phyloP scores from a whole-genome alignment of 331 rosid species.

The Pyrus hybrid region DNA sequence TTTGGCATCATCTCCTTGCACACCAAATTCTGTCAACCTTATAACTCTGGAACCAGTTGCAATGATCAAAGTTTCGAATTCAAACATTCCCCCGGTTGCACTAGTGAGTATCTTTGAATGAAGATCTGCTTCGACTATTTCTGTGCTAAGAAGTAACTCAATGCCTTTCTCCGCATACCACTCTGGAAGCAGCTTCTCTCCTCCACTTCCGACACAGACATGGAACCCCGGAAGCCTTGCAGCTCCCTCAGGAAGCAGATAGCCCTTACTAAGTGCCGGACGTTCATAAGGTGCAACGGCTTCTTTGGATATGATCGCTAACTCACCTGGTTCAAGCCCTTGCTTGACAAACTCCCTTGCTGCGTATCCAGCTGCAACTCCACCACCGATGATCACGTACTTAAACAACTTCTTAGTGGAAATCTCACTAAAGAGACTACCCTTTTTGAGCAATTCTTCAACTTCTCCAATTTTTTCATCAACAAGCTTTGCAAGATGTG shows the following conservation, averaged over 20 bases:
- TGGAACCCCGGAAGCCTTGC: slow-evolving; percentile 37
- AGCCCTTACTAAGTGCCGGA: slow-evolving; percentile 37
- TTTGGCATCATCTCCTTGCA: slow-evolving; percentile 25
- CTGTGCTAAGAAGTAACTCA: slow-evolving; percentile 30
- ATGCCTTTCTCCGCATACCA: slow-evolving; percentile 38
- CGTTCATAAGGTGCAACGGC: slow-evolving; percentile 42
- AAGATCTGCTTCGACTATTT: slow-evolving; percentile 23
- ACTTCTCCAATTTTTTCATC: slow-evolving; percentile 20
- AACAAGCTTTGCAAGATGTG: slow-evolving; percentile 11
- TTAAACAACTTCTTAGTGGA: slow-evolving; percentile 9
- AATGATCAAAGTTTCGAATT: slow-evolving; percentile 23
- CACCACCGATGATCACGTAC: slow-evolving; percentile 39
- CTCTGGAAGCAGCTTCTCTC: slow-evolving; percentile 26
- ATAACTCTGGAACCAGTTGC: slow-evolving; percentile 30
- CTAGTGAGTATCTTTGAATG: slow-evolving; percentile 16
- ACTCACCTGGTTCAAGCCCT: slow-evolving; percentile 27
- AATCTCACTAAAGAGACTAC: not conserved
- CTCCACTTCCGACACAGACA: slow-evolving; percentile 52
- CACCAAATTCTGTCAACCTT: slow-evolving; percentile 21
- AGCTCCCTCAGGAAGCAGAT: slow-evolving; percentile 24
- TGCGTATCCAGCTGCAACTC: slow-evolving; percentile 49
- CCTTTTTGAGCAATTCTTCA: slow-evolving; percentile 24
- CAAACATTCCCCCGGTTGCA: slow-evolving; percentile 14
- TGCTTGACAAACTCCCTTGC: slow-evolving; percentile 34
- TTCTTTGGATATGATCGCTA: slow-evolving; percentile 36